Evolutionary conservation across 1,139 yeast species (phyloP).

Genomic region (Kodamaea fungicola): DNA sequence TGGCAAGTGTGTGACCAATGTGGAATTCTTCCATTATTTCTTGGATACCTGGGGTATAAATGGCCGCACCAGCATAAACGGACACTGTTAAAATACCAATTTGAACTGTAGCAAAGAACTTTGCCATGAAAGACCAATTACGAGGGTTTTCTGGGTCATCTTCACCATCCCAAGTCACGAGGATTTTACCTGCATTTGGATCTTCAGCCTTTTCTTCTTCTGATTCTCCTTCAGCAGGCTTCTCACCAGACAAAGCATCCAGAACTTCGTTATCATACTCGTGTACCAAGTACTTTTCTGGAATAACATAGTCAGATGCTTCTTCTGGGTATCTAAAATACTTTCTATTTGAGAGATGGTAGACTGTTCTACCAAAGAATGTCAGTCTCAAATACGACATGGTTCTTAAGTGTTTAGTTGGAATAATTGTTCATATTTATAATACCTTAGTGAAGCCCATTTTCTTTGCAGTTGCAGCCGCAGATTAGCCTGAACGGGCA

Average conservation of each 20-base stretch:
- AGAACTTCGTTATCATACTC: background rate
- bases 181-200: slow-evolving; percentile 4
- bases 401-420: too few species aligned
- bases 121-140: slow-evolving; percentile 48
- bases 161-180: slow-evolving; percentile 43
- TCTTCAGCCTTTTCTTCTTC: too few species aligned
- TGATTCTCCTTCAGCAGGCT: too few species aligned
- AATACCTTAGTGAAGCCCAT: too few species aligned
- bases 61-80: slow-evolving; percentile 60
- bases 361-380: background rate
- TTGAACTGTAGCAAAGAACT: slow-evolving; percentile 34
- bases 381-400: background rate
- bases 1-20: slow-evolving; percentile 23
- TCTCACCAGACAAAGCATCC: background rate
- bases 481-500: too few species aligned
- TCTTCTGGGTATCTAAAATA: background rate
- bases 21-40: slow-evolving; percentile 25
- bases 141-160: slow-evolving; percentile 57
- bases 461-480: too few species aligned
- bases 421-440: too few species aligned
- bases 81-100: slow-evolving; percentile 46
- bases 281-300: background rate
- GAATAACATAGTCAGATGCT: background rate
- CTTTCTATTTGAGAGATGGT: background rate
- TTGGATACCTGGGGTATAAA: slow-evolving; percentile 54